phyloP scores from a whole-genome alignment of 1,139 yeast genomes.

The Nakaseomyces bracarensis region DNA sequence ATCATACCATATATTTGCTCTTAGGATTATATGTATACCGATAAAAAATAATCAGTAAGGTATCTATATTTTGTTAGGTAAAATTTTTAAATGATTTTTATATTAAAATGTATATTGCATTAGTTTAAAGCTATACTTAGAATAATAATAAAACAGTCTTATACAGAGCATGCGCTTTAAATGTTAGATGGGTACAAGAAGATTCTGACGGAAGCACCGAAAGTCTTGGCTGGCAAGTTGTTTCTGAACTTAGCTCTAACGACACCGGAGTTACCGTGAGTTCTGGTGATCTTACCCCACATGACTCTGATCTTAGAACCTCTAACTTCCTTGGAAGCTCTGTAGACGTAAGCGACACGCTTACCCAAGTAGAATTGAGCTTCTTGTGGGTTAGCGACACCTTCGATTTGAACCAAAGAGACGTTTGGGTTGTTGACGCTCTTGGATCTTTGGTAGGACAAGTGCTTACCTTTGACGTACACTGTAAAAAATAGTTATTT shows the following conservation, averaged over 20 bases:
- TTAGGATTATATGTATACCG: too few relatives aligned
- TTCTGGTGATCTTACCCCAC: conserved; percentile 98
- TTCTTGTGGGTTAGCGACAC: conserved; percentile 83
- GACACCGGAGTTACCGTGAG: conserved; percentile 98
- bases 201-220: conserved; percentile 99
- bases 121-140: conserved; percentile 7
- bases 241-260: conserved; percentile 99
- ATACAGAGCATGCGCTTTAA: conserved; percentile 40
- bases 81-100: conserved; percentile 8
- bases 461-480: conserved; percentile 99
- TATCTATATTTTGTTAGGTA: too few relatives aligned
- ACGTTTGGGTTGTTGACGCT: conserved; percentile 96
- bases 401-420: conserved; percentile 94
- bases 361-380: conserved; percentile 99
- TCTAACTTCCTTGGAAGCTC: conserved; percentile 95
- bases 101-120: conserved; percentile 7
- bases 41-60: too few relatives aligned
- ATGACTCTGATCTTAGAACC: conserved; percentile 99
- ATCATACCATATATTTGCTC: too few relatives aligned
- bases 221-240: conserved; percentile 98
- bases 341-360: conserved; percentile 99
- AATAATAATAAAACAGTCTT: conserved; percentile 9
- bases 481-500: conserved; percentile 39
- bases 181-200: conserved; percentile 99
- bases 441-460: conserved; percentile 99